Evolutionary conservation across 768 basidiomycete genomes (phyloP), one percentile per base, ranked within the genome.

Genomic region (Rhodotorula paludigena): DNA sequence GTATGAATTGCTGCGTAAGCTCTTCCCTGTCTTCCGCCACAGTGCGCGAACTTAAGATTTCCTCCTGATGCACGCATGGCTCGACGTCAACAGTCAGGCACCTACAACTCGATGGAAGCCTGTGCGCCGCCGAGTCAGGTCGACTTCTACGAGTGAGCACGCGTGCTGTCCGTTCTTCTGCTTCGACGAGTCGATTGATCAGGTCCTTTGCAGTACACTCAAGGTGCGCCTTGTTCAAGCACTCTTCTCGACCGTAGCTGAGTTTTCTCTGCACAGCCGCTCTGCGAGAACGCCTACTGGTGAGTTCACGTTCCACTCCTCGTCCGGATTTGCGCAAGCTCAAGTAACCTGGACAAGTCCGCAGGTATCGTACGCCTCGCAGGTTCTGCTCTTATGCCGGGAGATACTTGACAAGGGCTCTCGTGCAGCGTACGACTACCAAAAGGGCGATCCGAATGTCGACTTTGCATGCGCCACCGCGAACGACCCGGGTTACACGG

Each of bases 1-100:
- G 57, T 28, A 39, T 60, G 21, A 66, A 66, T 30, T 66, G 64
- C 58, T 66, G 64, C 23, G 59, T 60, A 38, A 7, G 48, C 42
- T 36, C 20, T 20, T 12, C 5, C 6, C 16, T 6, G 7, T n/a
- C n/a, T 25, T 49, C 11, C 33, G 18, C n/a, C 30, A 0, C 11
- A 21, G n/a, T 5, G 11, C 33, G 53, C 4, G 18, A 25, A 23
- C 51, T 52, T 15, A 20, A 35, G 21, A 23, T 11, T n/a, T 33
- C 15, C 2, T 5, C 5, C 52, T 53, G 25, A 54, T 36, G 4
- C 36, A 3, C 25, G 5, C 28, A 0, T 58, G 4, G 5, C 15
- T 20, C 6, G 15, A n/a, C n/a, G n/a, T n/a, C n/a, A n/a, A n/a
- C 35, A 57, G 56, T 64, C 64, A 0, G 64, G 64, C 25, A 59